Evolutionary conservation across 768 basidiomycete genomes (phyloP).

Genomic region (Tephrocybe sp.): DNA sequence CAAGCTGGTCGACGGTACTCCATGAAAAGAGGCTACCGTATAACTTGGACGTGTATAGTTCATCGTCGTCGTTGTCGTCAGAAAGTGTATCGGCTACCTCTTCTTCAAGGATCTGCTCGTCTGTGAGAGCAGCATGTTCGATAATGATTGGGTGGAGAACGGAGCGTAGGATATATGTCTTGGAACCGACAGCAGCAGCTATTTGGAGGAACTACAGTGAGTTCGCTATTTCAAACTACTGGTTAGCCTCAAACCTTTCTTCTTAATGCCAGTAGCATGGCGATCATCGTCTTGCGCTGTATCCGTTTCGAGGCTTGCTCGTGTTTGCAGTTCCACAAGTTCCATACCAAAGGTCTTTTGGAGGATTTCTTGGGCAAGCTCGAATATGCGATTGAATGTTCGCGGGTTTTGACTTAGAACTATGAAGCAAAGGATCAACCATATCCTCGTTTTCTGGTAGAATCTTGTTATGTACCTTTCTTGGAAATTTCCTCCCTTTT

Average conservation of each 20-base stretch:
- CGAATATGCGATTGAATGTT: slow-evolving; percentile 64
- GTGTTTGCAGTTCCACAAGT: slow-evolving; percentile 70
- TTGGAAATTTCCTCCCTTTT: slow-evolving; percentile 85
- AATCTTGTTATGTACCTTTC: slow-evolving; percentile 49
- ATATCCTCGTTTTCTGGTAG: neutral
- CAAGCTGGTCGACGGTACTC: slow-evolving; percentile 66
- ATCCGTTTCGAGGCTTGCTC: slow-evolving; percentile 52
- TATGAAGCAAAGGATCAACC: slow-evolving; percentile 11
- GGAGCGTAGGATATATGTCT: slow-evolving; percentile 84
- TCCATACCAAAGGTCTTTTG: slow-evolving; percentile 77
- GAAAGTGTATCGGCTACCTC: slow-evolving; percentile 46
- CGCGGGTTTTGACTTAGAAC: slow-evolving; percentile 42
- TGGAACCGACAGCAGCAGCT: slow-evolving; percentile 62
- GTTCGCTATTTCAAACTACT: neutral
- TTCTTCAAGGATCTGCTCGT: slow-evolving; percentile 50
- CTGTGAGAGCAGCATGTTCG: slow-evolving; percentile 52
- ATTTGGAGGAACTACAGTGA: neutral
- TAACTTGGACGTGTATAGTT: slow-evolving; percentile 35
- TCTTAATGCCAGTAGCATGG: slow-evolving; percentile 57
- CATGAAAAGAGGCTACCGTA: slow-evolving; percentile 75
- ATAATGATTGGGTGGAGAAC: slow-evolving; percentile 60
- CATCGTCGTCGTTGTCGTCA: slow-evolving; percentile 49
- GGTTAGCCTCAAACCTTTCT: slow-evolving; percentile 48
- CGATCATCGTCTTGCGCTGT: slow-evolving; percentile 41
- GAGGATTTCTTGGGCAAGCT: slow-evolving; percentile 61